Evolutionary conservation across 2,329 filamentous ascomycete genomes (phyloP), one percentile per base, ranked within the genome.

Genomic region (Fusarium buharicum): DNA sequence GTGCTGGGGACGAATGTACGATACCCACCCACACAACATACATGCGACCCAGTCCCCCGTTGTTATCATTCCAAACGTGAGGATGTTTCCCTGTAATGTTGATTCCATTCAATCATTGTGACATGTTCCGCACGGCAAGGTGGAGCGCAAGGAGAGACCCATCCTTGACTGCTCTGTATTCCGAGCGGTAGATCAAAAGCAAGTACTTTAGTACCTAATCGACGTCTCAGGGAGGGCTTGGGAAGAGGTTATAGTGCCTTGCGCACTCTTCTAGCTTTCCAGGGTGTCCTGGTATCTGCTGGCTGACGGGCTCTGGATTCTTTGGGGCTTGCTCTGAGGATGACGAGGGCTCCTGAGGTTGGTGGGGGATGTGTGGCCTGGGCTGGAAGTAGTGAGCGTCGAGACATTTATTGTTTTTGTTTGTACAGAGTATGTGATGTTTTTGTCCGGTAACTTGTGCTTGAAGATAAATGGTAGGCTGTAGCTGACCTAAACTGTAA

Each of bases 131-230:
- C 86, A 86, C 84, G 86, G 85, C 85, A 82, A 86, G 86, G 86
- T 89, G 86, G 86, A 89, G 86, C 85, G 85, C 86, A 89, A 89
- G 86, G 86, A 84, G 85, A 89, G 86, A 86, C 74, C 79, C 79
- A 86, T 89, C 86, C 86, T 89, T 89, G 86, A 82, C 78, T 81
- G 83, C 86, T 88, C 84, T 89, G 86, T 89, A 89, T 89, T 89
- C 86, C 85, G 86, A 87, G 86, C 86, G 86, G 86, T 85, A 89
- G 61, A 89, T 82, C 62, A 79, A 84, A 64, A 55, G 33, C 20
- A 48, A 59, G 60, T 51, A 58, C 51, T 38, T 54, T 4, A 7
- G 54, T 66, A 39, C 62, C 56, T 58, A 22, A 20, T 71, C 70
- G 69, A 70, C 55, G 64, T 59, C 55, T 64, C 57, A 62, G 62